A percentile compares a stretch with the other conserved stretches of the same genome.
phyloP scores from a whole-genome alignment of 441 rosid genomes.

The Rhodomyrtus psidioides region DNA sequence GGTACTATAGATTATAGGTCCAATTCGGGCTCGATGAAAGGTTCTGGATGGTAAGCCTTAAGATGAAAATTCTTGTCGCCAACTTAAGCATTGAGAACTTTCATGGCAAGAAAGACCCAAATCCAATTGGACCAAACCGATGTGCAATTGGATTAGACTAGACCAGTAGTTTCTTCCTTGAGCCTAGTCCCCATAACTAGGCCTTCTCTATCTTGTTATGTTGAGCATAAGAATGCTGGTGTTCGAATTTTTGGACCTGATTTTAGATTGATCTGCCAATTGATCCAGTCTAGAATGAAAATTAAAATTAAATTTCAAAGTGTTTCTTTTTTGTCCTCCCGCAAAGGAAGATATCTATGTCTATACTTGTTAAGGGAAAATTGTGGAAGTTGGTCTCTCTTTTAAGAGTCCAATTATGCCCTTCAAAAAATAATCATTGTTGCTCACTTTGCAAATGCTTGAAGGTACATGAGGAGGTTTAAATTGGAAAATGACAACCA shows the following conservation, averaged over 20 bases:
- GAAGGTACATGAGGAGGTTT: too few species aligned
- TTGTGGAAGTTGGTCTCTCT: not conserved
- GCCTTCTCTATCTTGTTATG: not conserved
- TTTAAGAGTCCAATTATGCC: not conserved
- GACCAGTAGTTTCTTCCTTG: not conserved
- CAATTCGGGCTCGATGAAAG: not conserved
- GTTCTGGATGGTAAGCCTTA: not conserved
- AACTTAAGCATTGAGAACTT: not conserved
- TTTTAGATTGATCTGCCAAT: too few species aligned
- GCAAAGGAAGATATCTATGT: too few species aligned
- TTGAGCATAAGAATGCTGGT: not conserved
- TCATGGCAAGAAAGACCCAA: not conserved
- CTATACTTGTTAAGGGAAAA: too few species aligned
- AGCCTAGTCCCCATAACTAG: not conserved
- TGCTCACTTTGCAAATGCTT: too few species aligned
- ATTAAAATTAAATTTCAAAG: too few species aligned
- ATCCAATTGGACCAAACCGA: not conserved
- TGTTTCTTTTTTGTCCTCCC: too few species aligned
- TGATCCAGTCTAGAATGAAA: too few species aligned
- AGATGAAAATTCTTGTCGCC: not conserved
- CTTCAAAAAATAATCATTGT: too few species aligned
- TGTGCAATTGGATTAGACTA: not conserved
- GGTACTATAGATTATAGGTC: too few species aligned
- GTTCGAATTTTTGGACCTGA: too few species aligned
- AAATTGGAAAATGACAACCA: too few species aligned